Conservation (phyloP, 331 rosid genomes). For the Spiraea crenata region DNA sequence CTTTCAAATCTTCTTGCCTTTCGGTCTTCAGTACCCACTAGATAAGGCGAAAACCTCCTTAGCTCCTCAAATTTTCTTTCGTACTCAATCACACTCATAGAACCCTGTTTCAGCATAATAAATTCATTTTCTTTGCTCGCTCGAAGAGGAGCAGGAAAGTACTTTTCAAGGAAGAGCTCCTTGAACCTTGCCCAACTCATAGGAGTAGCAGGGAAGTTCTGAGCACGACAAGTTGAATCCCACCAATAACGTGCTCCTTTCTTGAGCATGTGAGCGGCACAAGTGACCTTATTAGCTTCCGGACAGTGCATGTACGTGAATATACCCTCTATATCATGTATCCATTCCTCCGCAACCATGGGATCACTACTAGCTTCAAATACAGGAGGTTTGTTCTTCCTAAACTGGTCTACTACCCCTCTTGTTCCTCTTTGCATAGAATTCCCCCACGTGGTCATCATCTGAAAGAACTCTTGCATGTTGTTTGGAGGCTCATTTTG, state of each 20-base stretch:
- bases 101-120: not conserved
- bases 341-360: not conserved
- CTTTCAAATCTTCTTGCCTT: not conserved
- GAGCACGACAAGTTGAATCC: not conserved
- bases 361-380: not conserved
- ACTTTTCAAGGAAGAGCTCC: not conserved
- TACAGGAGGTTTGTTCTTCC: not conserved
- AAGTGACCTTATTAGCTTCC: not conserved
- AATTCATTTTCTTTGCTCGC: not conserved
- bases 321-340: too few species aligned
- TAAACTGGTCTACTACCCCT: too few species aligned
- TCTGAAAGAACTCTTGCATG: not conserved
- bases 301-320: too few species aligned
- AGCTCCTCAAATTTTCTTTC: not conserved
- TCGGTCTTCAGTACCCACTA: not conserved
- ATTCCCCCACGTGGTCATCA: not conserved
- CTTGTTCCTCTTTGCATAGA: not conserved
- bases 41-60: not conserved
- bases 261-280: not conserved
- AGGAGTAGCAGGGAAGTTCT: not conserved
- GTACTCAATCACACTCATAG: not conserved
- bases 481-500: too few species aligned
- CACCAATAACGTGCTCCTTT: not conserved
- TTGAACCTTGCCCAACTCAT: not conserved
- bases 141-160: not conserved